These are phyloP conservation scores for Leccinum obscurum DNA, from an alignment of 768 basidiomycete genomes.

Conservation along the genomic window DNA sequence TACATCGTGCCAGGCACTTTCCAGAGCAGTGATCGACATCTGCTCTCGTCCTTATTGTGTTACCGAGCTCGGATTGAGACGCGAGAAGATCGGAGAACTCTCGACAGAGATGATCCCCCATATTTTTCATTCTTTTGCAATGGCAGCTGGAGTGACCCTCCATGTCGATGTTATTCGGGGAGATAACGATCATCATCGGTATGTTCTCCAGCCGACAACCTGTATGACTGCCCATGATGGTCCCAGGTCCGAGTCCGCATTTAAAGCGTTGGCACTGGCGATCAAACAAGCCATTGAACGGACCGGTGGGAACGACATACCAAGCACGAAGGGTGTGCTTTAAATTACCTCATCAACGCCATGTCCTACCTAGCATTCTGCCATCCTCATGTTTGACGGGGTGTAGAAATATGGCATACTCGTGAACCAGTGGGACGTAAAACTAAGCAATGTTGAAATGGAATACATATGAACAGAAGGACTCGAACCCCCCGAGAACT, in stretches of 20 bases:
- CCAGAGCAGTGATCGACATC: slow-evolving; percentile 96
- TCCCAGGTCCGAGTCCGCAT: slow-evolving; percentile 89
- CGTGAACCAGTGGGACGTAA: slow-evolving; percentile 1
- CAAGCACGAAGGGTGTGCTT: slow-evolving; percentile 96
- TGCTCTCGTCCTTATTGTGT: slow-evolving; percentile 97
- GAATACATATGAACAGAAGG: slow-evolving; percentile 19
- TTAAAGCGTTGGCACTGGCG: slow-evolving; percentile 95
- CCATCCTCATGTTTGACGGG: background rate
- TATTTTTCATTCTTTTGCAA: slow-evolving; percentile 97
- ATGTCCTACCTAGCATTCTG: background rate
- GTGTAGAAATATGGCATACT: slow-evolving; percentile 1
- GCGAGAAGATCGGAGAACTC: slow-evolving; percentile 92
- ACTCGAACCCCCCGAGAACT: slow-evolving; percentile 1
- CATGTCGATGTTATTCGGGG: slow-evolving; percentile 94
- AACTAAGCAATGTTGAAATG: slow-evolving; percentile 7
- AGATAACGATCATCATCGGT: slow-evolving; percentile 98
- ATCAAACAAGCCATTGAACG: slow-evolving; percentile 92
- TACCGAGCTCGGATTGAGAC: slow-evolving; percentile 81
- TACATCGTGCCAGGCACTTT: slow-evolving; percentile 69
- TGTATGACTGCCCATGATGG: slow-evolving; percentile 1
- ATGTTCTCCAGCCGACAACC: slow-evolving; percentile 23
- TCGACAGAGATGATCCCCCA: slow-evolving; percentile 99
- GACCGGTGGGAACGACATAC: slow-evolving; percentile 88
- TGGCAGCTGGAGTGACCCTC: slow-evolving; percentile 89
- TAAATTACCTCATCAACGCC: slow-evolving; percentile 24